phyloP scores from a whole-genome alignment of 2,329 filamentous ascomycete species.

The Phialophora tarda region DNA sequence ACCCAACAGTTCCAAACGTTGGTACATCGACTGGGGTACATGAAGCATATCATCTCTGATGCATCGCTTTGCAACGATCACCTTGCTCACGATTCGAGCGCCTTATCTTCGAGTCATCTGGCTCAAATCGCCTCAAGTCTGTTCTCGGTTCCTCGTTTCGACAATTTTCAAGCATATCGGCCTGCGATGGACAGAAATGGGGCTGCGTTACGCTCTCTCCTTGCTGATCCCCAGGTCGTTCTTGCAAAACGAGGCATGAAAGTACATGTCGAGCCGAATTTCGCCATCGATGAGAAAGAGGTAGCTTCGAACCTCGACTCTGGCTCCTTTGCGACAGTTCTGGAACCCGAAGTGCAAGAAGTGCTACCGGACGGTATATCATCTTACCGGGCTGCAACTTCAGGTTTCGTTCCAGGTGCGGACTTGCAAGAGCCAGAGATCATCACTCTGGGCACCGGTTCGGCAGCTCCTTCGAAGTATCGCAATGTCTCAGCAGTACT shows the following conservation, averaged over 20 bases:
- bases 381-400: constrained; percentile 1
- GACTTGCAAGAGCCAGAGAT: constrained; percentile 79
- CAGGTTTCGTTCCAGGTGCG: constrained; percentile 64
- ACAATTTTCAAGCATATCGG: constrained; percentile 52
- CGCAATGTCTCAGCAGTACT: constrained; percentile 93
- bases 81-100: constrained; percentile 70
- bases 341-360: constrained; percentile 44
- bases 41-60: constrained; percentile 80
- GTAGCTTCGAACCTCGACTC: constrained; percentile 42
- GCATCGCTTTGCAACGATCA: constrained; percentile 76
- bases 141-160: constrained; percentile 72
- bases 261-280: constrained; percentile 55
- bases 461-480: constrained; percentile 86
- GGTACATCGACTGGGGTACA: constrained; percentile 64
- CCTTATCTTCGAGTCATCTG: constrained; percentile 70
- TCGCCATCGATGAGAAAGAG: constrained; percentile 44
- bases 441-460: constrained; percentile 87
- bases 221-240: constrained; percentile 34
- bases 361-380: constrained; percentile 22
- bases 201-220: not conserved
- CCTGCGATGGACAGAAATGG: constrained; percentile 1
- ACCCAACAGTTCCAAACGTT: constrained; percentile 71
- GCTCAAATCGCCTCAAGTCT: constrained; percentile 73
- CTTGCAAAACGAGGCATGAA: constrained; percentile 51
- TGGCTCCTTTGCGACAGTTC: constrained; percentile 23